Evolutionary conservation across 768 basidiomycete genomes (phyloP).

Genomic region (Termitomyces eurrhizus): DNA sequence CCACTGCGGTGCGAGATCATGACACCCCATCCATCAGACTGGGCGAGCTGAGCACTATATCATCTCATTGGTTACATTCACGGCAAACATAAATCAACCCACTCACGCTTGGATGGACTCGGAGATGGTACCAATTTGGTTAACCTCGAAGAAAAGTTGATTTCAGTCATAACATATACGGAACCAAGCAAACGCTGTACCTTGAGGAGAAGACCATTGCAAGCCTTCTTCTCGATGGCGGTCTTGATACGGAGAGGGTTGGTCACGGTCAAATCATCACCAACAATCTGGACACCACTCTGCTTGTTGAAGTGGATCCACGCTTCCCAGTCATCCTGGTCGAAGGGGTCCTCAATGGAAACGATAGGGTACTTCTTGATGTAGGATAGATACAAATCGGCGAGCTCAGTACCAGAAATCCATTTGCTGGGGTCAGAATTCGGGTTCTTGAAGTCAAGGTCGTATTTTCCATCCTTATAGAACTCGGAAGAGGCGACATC

Average conservation of each 20-base stretch:
- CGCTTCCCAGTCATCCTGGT: constrained; percentile 99
- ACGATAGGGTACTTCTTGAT: constrained; percentile 94
- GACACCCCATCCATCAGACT: constrained; percentile 97
- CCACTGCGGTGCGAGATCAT: constrained; percentile 99
- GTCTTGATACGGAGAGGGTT: constrained; percentile 97
- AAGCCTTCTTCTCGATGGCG: constrained; percentile 99
- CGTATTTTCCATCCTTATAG: constrained; percentile 99
- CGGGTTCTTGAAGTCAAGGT: constrained; percentile 99
- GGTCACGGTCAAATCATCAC: constrained; percentile 97
- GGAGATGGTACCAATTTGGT: constrained; percentile 98
- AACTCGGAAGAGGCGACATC: constrained; percentile 99
- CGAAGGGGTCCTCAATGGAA: constrained; percentile 97
- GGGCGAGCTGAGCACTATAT: constrained; percentile 85
- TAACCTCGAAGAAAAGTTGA: constrained; percentile 49
- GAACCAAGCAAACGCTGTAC: constrained; percentile 23
- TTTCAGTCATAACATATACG: background rate
- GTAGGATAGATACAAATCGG: constrained; percentile 84
- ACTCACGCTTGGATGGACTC: constrained; percentile 98
- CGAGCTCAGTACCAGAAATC: constrained; percentile 91
- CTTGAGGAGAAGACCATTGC: constrained; percentile 98
- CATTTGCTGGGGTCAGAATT: constrained; percentile 97
- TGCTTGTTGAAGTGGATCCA: constrained; percentile 89
- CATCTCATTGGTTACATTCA: background rate
- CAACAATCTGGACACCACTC: constrained; percentile 85
- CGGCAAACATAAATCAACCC: background rate